These are phyloP conservation scores for Metschnikowia hibisci DNA, from an alignment of 805 yeast genomes.

Conservation along the genomic window DNA sequence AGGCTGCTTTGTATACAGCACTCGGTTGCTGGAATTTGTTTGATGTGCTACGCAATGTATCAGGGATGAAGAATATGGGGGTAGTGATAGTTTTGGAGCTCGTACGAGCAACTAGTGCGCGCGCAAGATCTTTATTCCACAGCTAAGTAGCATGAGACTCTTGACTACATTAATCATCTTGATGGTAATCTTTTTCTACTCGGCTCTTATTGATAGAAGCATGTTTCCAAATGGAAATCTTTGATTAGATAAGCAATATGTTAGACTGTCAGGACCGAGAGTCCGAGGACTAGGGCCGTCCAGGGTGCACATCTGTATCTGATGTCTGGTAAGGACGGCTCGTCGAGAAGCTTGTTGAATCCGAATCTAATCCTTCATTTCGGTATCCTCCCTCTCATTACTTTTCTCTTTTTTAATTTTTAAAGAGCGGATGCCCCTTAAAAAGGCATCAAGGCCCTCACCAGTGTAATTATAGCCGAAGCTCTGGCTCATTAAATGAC, in stretches of 20 bases:
- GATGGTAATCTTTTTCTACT: too few species aligned
- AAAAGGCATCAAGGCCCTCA: conserved; percentile 52
- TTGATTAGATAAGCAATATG: too few species aligned
- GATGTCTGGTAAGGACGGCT: too few species aligned
- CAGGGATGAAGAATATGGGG: not conserved
- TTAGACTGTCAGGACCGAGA: too few species aligned
- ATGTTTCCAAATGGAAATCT: too few species aligned
- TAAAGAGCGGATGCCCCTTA: conserved; percentile 38
- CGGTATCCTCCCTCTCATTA: not conserved
- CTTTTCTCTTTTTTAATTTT: not conserved
- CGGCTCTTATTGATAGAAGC: too few species aligned
- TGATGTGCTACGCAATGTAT: not conserved
- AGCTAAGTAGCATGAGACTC: not conserved
- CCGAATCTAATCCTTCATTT: not conserved
- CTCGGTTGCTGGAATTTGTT: too few species aligned
- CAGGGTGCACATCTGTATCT: too few species aligned
- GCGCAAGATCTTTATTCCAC: not conserved
- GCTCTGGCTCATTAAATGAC: conserved; percentile 45
- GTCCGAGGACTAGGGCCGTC: not conserved
- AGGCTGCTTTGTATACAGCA: too few species aligned
- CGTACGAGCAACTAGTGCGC: conserved; percentile 4
- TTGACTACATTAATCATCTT: too few species aligned
- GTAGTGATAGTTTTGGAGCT: not conserved
- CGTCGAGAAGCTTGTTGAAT: too few species aligned
- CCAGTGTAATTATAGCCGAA: conserved; percentile 49